A percentile compares a stretch with the other conserved stretches of the same genome.
Conservation (phyloP, 179 eudicot genomes). For the Heliamphora pulchella region DNA sequence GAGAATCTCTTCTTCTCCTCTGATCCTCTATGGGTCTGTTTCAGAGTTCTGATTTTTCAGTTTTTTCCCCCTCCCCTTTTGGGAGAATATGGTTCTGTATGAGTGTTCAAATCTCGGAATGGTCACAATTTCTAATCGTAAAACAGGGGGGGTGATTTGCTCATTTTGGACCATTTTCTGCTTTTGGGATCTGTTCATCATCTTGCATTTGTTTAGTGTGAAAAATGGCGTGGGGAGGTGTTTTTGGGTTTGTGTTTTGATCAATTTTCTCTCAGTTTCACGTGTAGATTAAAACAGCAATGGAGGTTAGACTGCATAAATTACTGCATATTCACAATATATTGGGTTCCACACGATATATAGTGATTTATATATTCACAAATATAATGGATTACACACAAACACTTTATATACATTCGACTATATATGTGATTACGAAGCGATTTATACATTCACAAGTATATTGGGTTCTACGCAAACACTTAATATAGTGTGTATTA, state of each 20-base stretch:
- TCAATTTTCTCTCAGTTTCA: conserved; percentile 9
- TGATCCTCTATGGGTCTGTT: conserved; percentile 11
- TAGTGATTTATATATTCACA: too few species aligned
- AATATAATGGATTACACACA: too few species aligned
- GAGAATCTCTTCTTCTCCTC: not conserved
- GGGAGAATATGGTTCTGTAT: not conserved
- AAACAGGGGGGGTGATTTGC: not conserved
- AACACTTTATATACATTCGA: too few species aligned
- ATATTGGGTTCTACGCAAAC: too few species aligned
- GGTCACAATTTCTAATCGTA: not conserved
- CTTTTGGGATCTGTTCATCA: not conserved
- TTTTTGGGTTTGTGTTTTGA: conserved; percentile 8
- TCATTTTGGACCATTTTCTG: not conserved
- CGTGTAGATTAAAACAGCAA: conserved; percentile 15
- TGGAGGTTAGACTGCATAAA: too few species aligned
- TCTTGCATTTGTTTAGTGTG: not conserved
- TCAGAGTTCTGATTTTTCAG: not conserved
- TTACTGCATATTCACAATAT: too few species aligned
- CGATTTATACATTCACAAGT: too few species aligned
- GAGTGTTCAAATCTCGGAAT: conserved; percentile 4
- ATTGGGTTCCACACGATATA: too few species aligned
- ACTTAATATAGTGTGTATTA: too few species aligned
- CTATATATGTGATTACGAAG: too few species aligned
- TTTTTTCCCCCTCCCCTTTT: not conserved
- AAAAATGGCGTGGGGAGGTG: not conserved